phyloP scores from a whole-genome alignment of 1,284 basidiomycete species.

The Cryptococcus depauperatus region DNA sequence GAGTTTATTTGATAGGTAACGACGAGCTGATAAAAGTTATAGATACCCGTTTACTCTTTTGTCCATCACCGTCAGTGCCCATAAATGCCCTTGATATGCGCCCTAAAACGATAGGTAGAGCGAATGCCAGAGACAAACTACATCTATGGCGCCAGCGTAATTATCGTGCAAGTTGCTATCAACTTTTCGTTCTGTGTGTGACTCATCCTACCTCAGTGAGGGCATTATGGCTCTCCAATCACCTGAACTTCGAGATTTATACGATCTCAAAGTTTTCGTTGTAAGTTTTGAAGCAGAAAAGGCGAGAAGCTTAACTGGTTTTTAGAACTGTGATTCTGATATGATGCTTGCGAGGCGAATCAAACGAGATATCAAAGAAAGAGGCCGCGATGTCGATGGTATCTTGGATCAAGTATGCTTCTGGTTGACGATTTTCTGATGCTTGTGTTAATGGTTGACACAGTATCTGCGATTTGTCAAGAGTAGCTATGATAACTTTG shows the following conservation, averaged over 20 bases:
- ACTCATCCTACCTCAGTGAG: slow-evolving; percentile 48
- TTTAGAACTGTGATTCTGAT: slow-evolving; percentile 71
- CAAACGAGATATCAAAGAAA: slow-evolving; percentile 75
- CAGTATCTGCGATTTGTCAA: slow-evolving; percentile 78
- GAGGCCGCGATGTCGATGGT: slow-evolving; percentile 75
- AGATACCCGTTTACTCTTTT: slow-evolving; percentile 91
- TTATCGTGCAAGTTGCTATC: slow-evolving; percentile 57
- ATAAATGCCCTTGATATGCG: too few species aligned
- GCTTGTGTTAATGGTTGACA: slow-evolving; percentile 3
- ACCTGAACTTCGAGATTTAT: slow-evolving; percentile 64
- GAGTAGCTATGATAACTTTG: slow-evolving; percentile 88
- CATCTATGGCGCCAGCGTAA: slow-evolving; percentile 89
- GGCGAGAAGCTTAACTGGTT: neutral
- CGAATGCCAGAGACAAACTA: slow-evolving; percentile 78
- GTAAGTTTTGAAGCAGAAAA: slow-evolving; percentile 14
- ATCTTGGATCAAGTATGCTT: slow-evolving; percentile 65
- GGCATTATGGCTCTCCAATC: slow-evolving; percentile 89
- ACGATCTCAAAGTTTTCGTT: slow-evolving; percentile 75
- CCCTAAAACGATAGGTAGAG: slow-evolving; percentile 46
- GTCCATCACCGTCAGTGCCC: slow-evolving; percentile 58
- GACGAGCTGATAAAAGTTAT: neutral
- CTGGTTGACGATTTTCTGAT: neutral
- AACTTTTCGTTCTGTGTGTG: slow-evolving; percentile 38
- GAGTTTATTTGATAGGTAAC: neutral
- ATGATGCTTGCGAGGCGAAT: slow-evolving; percentile 93